Evolutionary conservation across 805 yeast genomes (phyloP).

Genomic region (Nakazawaea wyomingensis): DNA sequence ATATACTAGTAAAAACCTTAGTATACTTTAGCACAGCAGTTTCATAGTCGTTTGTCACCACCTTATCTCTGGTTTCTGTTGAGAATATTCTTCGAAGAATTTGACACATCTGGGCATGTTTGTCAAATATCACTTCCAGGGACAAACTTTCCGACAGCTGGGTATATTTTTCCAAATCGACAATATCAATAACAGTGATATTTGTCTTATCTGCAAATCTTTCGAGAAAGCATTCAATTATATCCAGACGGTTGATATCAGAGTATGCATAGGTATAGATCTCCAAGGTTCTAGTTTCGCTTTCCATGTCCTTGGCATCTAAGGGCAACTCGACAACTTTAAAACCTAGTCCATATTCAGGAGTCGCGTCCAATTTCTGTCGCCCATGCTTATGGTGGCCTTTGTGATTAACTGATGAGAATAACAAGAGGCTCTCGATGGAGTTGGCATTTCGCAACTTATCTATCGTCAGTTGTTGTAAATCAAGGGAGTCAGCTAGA

Average conservation of each 20-base stretch:
- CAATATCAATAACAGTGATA: conserved; percentile 1
- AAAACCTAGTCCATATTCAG: conserved; percentile 4
- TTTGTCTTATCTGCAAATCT: conserved; percentile 2
- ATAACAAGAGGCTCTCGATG: not conserved
- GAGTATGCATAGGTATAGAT: conserved; percentile 5
- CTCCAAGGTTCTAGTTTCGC: not conserved
- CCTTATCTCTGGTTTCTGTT: not conserved
- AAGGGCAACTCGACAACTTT: not conserved
- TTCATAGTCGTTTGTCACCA: not conserved
- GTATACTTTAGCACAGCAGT: not conserved
- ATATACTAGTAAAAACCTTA: not conserved
- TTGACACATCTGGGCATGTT: not conserved
- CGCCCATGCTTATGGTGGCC: too few species aligned
- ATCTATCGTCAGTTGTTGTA: conserved; percentile 1
- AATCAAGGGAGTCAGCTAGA: not conserved
- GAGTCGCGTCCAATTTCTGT: not conserved
- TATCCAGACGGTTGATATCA: not conserved
- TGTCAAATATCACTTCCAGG: conserved; percentile 1
- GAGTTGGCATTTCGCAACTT: not conserved
- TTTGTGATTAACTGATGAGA: not conserved
- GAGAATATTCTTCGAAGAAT: not conserved
- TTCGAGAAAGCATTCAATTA: not conserved
- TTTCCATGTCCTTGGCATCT: not conserved
- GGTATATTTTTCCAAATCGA: conserved; percentile 3
- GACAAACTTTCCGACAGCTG: not conserved